A percentile compares a stretch with the other conserved stretches of the same genome.
These are phyloP conservation scores for Themeda triandra DNA, from an alignment of 176 grass and related monocot genomes.

Conservation along the genomic window DNA sequence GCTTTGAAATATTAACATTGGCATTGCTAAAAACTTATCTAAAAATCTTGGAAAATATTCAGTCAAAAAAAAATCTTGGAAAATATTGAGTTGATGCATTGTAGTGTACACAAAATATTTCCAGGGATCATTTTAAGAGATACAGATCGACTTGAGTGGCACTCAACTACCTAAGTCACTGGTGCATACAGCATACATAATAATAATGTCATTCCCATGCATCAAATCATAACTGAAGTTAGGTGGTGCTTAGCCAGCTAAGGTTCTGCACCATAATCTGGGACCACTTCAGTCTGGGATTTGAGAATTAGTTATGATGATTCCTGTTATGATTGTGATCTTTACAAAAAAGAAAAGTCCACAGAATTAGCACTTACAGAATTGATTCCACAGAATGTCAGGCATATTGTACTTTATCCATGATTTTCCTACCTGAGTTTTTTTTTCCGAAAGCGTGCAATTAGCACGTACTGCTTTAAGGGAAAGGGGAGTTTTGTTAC, in stretches of 20 bases:
- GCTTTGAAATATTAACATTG: background rate
- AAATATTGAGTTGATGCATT: conserved; percentile 6
- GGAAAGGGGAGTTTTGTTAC: no score
- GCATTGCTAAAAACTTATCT: background rate
- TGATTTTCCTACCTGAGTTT: background rate
- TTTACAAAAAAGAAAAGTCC: background rate
- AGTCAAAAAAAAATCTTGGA: background rate
- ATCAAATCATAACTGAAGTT: background rate
- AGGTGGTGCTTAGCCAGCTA: background rate
- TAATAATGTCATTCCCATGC: background rate
- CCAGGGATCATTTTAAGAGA: background rate
- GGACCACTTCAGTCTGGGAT: background rate
- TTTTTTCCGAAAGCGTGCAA: no score
- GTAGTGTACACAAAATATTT: background rate
- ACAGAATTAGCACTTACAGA: background rate
- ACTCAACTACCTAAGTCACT: background rate
- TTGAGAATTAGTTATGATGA: background rate
- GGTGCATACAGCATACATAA: background rate
- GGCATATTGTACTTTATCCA: background rate
- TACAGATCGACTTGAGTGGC: background rate
- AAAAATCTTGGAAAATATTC: background rate
- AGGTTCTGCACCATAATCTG: background rate
- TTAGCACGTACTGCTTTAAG: no score
- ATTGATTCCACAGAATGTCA: background rate
- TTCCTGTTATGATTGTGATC: conserved; percentile 14